phyloP scores from a whole-genome alignment of 495 filamentous ascomycete genomes.

The Penicillium cosmopolitanum region DNA sequence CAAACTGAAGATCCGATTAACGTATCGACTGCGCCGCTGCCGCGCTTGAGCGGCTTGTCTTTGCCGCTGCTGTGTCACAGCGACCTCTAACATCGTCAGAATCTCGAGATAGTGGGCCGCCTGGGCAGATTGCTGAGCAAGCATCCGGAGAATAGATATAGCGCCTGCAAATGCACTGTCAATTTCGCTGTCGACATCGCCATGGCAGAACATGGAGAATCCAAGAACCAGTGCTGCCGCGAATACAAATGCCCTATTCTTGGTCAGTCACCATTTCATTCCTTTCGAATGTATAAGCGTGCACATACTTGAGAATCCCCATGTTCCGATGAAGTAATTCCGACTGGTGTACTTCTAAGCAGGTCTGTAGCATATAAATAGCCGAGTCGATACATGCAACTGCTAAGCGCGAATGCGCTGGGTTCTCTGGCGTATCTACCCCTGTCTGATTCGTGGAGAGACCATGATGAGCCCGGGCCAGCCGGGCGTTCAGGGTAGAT shows the following conservation, averaged over 20 bases:
- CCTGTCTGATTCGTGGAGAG: constrained; percentile 14
- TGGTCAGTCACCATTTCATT: not conserved
- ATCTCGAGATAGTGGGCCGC: constrained; percentile 47
- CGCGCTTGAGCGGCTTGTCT: constrained; percentile 32
- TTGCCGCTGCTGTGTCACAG: constrained; percentile 39
- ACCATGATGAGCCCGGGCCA: constrained; percentile 37
- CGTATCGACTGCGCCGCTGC: constrained; percentile 38
- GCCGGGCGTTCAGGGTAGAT: constrained; percentile 38
- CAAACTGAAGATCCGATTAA: constrained; percentile 44
- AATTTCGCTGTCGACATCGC: constrained; percentile 33
- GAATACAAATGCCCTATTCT: constrained; percentile 43
- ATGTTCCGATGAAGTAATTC: constrained; percentile 39
- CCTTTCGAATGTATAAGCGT: not conserved
- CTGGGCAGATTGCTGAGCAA: constrained; percentile 41
- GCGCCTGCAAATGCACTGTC: constrained; percentile 39
- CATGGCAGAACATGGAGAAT: constrained; percentile 47
- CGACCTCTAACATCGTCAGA: constrained; percentile 34
- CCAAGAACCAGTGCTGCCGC: constrained; percentile 47
- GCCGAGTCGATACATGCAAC: constrained; percentile 45
- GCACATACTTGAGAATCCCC: constrained; percentile 41
- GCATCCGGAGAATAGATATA: constrained; percentile 34
- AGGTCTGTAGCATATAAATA: constrained; percentile 47
- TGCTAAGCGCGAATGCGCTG: constrained; percentile 38
- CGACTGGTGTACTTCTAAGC: constrained; percentile 39
- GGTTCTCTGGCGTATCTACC: constrained; percentile 30